Percentiles rank a stretch among this genome's conserved stretches.
Evolutionary conservation across 768 basidiomycete species (phyloP).

Genomic region (Lanmaoa pseudosensibilis): DNA sequence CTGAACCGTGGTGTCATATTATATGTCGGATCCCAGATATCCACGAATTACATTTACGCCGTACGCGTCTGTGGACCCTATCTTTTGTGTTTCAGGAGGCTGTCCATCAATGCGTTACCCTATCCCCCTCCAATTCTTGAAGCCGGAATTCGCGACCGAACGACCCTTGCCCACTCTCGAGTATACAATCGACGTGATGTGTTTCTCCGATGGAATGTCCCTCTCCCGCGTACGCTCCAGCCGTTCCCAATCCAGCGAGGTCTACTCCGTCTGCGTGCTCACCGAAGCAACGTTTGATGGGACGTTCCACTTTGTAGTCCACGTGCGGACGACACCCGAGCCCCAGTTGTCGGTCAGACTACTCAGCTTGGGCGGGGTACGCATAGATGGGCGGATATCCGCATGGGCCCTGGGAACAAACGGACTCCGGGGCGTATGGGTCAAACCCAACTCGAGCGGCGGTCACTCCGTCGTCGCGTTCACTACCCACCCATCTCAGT

Average conservation of each 20-base stretch:
- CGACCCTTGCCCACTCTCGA: constrained; percentile 15
- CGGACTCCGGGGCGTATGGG: not conserved
- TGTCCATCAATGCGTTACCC: constrained; percentile 47
- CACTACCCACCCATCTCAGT: not conserved
- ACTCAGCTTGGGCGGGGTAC: not conserved
- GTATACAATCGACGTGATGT: constrained; percentile 15
- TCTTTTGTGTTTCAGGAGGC: constrained; percentile 50
- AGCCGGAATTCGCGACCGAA: not conserved
- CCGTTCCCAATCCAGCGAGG: constrained; percentile 35
- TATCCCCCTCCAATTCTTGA: constrained; percentile 10
- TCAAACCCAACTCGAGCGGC: not conserved
- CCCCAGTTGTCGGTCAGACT: not conserved
- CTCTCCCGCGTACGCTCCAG: constrained; percentile 39
- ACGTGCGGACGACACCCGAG: not conserved
- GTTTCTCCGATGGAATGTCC: constrained; percentile 35
- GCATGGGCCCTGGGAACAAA: not conserved
- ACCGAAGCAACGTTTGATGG: constrained; percentile 39
- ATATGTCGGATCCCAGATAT: constrained; percentile 18
- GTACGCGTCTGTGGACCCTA: constrained; percentile 46
- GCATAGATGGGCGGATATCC: not conserved
- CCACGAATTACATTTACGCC: constrained; percentile 37
- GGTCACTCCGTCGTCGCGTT: not conserved
- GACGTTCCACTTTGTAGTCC: constrained; percentile 43
- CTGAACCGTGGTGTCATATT: not conserved
- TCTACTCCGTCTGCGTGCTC: constrained; percentile 38